Conservation (phyloP, 179 eudicot genomes). For the Amaranthus tricolor region DNA sequence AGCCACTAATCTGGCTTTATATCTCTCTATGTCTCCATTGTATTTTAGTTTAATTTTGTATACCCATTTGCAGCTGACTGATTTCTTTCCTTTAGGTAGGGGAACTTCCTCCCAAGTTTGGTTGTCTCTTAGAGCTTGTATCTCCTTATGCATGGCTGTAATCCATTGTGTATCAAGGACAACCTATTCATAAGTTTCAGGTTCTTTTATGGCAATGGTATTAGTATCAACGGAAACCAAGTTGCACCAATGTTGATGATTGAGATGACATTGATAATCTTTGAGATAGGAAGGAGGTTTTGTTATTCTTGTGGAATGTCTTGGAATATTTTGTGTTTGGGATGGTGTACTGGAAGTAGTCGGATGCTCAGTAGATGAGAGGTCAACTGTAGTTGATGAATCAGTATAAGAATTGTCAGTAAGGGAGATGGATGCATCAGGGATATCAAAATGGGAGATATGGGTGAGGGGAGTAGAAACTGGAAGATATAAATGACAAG, state of each 20-base stretch:
- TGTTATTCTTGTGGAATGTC: too few relatives aligned
- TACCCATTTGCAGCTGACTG: too few relatives aligned
- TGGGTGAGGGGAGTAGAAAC: neutral
- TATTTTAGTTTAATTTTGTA: conserved; percentile 7
- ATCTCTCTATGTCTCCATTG: conserved; percentile 6
- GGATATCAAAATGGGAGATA: too few relatives aligned
- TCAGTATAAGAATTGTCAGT: too few relatives aligned
- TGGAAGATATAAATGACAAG: neutral
- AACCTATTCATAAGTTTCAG: neutral
- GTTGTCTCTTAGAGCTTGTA: conserved; percentile 1
- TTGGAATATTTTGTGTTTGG: too few relatives aligned
- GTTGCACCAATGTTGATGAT: too few relatives aligned
- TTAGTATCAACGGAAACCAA: neutral
- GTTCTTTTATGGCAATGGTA: neutral
- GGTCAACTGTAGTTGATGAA: too few relatives aligned
- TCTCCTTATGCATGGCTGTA: conserved; percentile 2
- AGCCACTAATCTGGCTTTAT: conserved; percentile 8
- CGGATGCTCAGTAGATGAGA: too few relatives aligned
- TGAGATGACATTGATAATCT: too few relatives aligned
- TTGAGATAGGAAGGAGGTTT: too few relatives aligned
- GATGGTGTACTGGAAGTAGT: too few relatives aligned
- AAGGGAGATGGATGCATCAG: too few relatives aligned
- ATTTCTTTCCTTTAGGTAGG: conserved; percentile 1
- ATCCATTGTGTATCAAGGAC: neutral
- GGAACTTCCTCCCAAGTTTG: conserved; percentile 9